These are phyloP conservation scores for Teunomyces aglyptinius DNA, from an alignment of 805 yeast genomes.

Conservation along the genomic window DNA sequence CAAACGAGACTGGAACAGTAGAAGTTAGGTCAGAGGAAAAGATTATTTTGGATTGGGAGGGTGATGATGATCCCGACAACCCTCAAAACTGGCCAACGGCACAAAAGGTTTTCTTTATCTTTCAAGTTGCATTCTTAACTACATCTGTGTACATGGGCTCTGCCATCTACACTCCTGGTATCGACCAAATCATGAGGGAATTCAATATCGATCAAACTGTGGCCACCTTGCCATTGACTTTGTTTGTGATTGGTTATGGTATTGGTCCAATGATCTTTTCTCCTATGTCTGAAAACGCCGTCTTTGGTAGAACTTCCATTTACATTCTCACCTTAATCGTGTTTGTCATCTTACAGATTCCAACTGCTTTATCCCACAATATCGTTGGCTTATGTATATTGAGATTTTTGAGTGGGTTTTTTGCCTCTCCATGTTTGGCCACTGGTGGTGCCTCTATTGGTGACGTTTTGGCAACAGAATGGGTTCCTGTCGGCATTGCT, in stretches of 20 bases:
- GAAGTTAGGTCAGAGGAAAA: neutral
- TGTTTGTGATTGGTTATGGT: conserved; percentile 61
- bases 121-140: conserved; percentile 44
- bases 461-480: conserved; percentile 45
- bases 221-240: conserved; percentile 50
- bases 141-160: conserved; percentile 56
- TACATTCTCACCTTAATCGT: conserved; percentile 47
- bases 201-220: conserved; percentile 44
- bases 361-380: conserved; percentile 50
- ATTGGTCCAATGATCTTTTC: conserved; percentile 58
- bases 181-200: conserved; percentile 41
- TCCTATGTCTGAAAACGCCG: conserved; percentile 56
- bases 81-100: conserved; percentile 55
- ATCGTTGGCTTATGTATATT: conserved; percentile 50
- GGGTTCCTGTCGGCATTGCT: conserved; percentile 47
- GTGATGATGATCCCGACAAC: conserved; percentile 51
- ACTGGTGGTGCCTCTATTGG: conserved; percentile 60
- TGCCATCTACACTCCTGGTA: conserved; percentile 54
- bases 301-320: conserved; percentile 51
- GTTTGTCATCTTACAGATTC: conserved; percentile 53
- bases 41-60: conserved; percentile 42
- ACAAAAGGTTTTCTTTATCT: conserved; percentile 38
- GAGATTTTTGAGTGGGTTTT: conserved; percentile 53
- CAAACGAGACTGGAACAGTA: neutral
- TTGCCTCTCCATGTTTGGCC: conserved; percentile 55